phyloP scores from a whole-genome alignment of 2,329 filamentous ascomycete genomes.

The Ramichloridium luteum region DNA sequence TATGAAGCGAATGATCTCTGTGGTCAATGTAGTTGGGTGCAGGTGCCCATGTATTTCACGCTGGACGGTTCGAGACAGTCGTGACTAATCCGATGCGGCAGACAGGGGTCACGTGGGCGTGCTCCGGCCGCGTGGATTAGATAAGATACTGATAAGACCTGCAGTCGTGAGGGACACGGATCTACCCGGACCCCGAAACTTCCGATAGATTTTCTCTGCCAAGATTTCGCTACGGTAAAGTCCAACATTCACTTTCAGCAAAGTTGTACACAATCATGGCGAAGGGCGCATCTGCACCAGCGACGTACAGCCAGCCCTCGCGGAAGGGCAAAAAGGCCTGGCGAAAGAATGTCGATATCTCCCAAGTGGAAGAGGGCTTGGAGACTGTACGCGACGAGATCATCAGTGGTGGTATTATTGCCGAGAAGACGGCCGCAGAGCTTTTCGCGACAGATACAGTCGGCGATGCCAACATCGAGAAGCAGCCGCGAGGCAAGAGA shows the following conservation, averaged over 20 bases:
- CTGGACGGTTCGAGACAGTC: too few relatives aligned
- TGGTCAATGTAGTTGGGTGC: too few relatives aligned
- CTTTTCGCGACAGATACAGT: conserved; percentile 74
- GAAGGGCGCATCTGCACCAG: conserved; percentile 46
- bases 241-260: too few relatives aligned
- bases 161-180: too few relatives aligned
- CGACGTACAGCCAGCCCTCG: conserved; percentile 76
- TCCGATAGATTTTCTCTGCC: background rate
- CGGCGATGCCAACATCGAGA: conserved; percentile 56
- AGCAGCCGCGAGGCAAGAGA: conserved; percentile 55
- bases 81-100: too few relatives aligned
- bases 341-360: conserved; percentile 95
- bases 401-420: conserved; percentile 76
- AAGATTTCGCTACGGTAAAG: too few relatives aligned
- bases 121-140: too few relatives aligned
- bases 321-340: conserved; percentile 97
- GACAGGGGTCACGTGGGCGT: too few relatives aligned
- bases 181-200: too few relatives aligned
- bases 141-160: too few relatives aligned
- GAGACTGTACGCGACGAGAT: conserved; percentile 79
- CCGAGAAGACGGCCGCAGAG: conserved; percentile 69
- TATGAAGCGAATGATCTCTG: too few relatives aligned
- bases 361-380: conserved; percentile 71
- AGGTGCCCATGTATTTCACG: too few relatives aligned
- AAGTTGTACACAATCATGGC: conserved; percentile 2